A percentile compares a stretch with the other conserved stretches of the same genome.
phyloP scores from a whole-genome alignment of 495 filamentous ascomycete species.

The Talaromyces borbonicus region DNA sequence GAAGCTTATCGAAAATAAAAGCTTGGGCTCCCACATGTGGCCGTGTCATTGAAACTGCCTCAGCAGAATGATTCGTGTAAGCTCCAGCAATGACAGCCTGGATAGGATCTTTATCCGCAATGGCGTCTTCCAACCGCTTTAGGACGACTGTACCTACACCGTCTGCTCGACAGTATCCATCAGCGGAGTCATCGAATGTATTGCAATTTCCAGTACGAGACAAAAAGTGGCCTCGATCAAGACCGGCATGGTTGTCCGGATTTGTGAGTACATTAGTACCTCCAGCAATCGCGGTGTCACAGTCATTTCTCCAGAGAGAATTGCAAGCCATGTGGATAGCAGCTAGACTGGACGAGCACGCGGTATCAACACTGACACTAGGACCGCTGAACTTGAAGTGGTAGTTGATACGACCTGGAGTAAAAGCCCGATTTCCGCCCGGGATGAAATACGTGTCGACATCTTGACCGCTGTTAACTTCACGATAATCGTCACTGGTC shows the following conservation, averaged over 20 bases:
- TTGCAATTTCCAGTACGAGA: slow-evolving; percentile 73
- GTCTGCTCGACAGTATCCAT: slow-evolving; percentile 73
- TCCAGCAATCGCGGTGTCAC: slow-evolving; percentile 75
- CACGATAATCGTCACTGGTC: slow-evolving; percentile 86
- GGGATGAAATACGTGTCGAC: slow-evolving; percentile 93
- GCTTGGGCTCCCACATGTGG: slow-evolving; percentile 69
- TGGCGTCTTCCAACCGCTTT: slow-evolving; percentile 66
- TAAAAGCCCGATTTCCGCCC: slow-evolving; percentile 78
- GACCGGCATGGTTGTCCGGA: slow-evolving; percentile 74
- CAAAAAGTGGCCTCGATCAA: slow-evolving; percentile 75
- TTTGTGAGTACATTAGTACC: slow-evolving; percentile 76
- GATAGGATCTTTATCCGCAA: slow-evolving; percentile 65
- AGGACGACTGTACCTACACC: slow-evolving; percentile 60
- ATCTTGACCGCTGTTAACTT: slow-evolving; percentile 82
- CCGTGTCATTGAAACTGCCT: slow-evolving; percentile 72
- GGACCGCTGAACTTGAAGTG: slow-evolving; percentile 85
- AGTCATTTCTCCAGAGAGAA: slow-evolving; percentile 69
- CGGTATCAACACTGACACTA: slow-evolving; percentile 79
- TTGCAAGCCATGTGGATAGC: slow-evolving; percentile 80
- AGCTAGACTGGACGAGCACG: slow-evolving; percentile 77
- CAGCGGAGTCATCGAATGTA: slow-evolving; percentile 64
- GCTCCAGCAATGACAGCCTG: slow-evolving; percentile 56
- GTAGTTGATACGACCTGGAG: slow-evolving; percentile 79
- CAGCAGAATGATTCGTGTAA: slow-evolving; percentile 66
- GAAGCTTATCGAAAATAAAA: slow-evolving; percentile 54